Conservation (phyloP, 108 stramenopile species). For the Aureococcus anophagefferens region DNA sequence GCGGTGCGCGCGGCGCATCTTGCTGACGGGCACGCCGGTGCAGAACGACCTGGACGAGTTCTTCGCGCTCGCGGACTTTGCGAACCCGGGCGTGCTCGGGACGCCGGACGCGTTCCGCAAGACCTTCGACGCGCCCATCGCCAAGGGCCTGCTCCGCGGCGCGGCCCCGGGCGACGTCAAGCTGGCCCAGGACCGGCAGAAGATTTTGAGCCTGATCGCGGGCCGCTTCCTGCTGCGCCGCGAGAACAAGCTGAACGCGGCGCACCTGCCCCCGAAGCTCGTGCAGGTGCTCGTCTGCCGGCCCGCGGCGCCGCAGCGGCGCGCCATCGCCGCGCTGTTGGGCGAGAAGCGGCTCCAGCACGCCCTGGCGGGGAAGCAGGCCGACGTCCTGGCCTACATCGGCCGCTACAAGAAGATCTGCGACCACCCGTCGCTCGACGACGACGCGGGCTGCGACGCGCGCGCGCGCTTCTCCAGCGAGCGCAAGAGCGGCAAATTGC, state of each 20-base stretch:
- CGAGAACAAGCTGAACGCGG: slow-evolving; percentile 39
- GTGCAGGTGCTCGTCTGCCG: slow-evolving; percentile 43
- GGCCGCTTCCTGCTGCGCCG: slow-evolving; percentile 44
- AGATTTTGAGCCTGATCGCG: slow-evolving; percentile 34
- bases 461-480: neutral
- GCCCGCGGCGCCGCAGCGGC: slow-evolving; percentile 27
- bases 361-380: neutral
- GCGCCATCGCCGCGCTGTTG: slow-evolving; percentile 27
- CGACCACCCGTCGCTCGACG: slow-evolving; percentile 9
- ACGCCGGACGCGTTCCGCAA: slow-evolving; percentile 17
- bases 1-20: slow-evolving; percentile 19
- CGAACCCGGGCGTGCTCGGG: slow-evolving; percentile 29
- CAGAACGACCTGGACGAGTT: slow-evolving; percentile 50
- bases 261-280: slow-evolving; percentile 47
- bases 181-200: slow-evolving; percentile 11
- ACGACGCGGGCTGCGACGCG: neutral
- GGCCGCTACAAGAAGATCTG: slow-evolving; percentile 6
- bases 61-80: slow-evolving; percentile 44
- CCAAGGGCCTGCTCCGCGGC: slow-evolving; percentile 38
- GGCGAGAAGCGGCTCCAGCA: slow-evolving; percentile 1
- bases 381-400: neutral
- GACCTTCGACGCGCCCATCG: slow-evolving; percentile 30
- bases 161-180: slow-evolving; percentile 23
- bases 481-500: slow-evolving; percentile 71
- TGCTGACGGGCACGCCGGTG: slow-evolving; percentile 49